Evolutionary conservation across 2,329 filamentous ascomycete species (phyloP).

Genomic region (Phialophora tarda): DNA sequence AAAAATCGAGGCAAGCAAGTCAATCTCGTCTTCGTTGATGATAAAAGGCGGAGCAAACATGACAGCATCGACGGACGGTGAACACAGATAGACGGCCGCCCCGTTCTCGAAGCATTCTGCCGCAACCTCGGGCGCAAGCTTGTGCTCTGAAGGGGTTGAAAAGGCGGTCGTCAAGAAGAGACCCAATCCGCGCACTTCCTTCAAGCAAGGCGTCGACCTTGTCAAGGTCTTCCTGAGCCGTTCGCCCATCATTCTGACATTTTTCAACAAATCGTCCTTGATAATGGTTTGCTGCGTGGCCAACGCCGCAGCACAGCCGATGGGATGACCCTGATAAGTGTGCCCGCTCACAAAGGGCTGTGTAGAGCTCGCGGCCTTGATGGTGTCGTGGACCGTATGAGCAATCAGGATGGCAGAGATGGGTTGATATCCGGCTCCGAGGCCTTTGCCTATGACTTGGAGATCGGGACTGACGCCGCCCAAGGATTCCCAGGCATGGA

Average conservation of each 20-base stretch:
- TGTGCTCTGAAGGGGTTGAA: background rate
- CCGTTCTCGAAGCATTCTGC: constrained; percentile 55
- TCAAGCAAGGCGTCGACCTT: constrained; percentile 55
- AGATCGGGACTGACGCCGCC: constrained; percentile 60
- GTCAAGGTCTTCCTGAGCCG: constrained; percentile 50
- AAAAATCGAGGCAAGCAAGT: constrained; percentile 54
- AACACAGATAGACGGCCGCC: constrained; percentile 57
- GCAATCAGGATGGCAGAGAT: constrained; percentile 61
- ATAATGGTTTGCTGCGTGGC: constrained; percentile 58
- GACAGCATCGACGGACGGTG: constrained; percentile 57
- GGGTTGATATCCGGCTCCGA: constrained; percentile 62
- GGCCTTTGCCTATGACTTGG: constrained; percentile 64
- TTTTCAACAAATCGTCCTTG: constrained; percentile 56
- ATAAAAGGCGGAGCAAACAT: constrained; percentile 61
- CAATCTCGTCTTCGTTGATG: constrained; percentile 54
- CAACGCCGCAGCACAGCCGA: constrained; percentile 59
- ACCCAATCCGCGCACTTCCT: constrained; percentile 63
- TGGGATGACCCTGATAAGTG: constrained; percentile 62
- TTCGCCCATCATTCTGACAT: constrained; percentile 43
- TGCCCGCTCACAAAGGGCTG: constrained; percentile 63
- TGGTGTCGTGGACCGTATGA: constrained; percentile 53
- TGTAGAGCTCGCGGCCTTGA: constrained; percentile 51
- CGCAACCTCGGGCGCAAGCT: constrained; percentile 61
- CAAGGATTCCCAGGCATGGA: constrained; percentile 62
- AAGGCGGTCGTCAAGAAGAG: constrained; percentile 66